A percentile compares a stretch with the other conserved stretches of the same genome.
These are phyloP conservation scores for Vinca minor DNA, from an alignment of 257 asterid species.

Conservation along the genomic window DNA sequence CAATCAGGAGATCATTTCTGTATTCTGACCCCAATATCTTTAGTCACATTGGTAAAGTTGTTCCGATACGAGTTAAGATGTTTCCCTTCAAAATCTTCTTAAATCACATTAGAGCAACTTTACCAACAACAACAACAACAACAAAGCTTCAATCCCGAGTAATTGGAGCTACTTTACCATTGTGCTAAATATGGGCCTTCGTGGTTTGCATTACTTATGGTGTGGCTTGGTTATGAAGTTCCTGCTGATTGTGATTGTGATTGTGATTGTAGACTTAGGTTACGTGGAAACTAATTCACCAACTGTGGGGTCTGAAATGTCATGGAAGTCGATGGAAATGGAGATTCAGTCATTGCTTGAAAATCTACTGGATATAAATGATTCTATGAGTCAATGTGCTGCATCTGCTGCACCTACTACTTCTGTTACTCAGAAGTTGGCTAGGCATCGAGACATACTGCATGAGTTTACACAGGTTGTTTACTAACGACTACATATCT, in stretches of 20 bases:
- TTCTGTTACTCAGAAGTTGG: slow-evolving; percentile 87
- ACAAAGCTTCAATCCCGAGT: no score
- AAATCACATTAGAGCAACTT: not conserved
- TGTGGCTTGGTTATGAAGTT: slow-evolving; percentile 5
- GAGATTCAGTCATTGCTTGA: slow-evolving; percentile 93
- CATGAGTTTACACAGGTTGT: slow-evolving; percentile 91
- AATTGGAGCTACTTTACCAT: not conserved
- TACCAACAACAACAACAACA: no score
- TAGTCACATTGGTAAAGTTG: no score
- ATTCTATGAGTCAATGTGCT: slow-evolving; percentile 95
- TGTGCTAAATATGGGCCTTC: not conserved
- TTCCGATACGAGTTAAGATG: no score
- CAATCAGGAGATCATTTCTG: no score
- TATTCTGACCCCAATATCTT: no score
- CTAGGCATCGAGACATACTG: slow-evolving; percentile 90
- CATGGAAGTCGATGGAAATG: slow-evolving; percentile 96
- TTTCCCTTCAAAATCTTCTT: no score
- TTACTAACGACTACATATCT: slow-evolving; percentile 1
- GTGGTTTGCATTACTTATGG: not conserved
- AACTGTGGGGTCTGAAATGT: slow-evolving; percentile 72
- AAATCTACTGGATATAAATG: slow-evolving; percentile 83
- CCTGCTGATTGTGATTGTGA: slow-evolving; percentile 24
- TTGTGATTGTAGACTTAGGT: slow-evolving; percentile 39
- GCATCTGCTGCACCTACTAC: slow-evolving; percentile 83
- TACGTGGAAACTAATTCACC: slow-evolving; percentile 78